Conservation (phyloP, 2,329 filamentous ascomycete genomes). For the Pezicula radicicola region DNA sequence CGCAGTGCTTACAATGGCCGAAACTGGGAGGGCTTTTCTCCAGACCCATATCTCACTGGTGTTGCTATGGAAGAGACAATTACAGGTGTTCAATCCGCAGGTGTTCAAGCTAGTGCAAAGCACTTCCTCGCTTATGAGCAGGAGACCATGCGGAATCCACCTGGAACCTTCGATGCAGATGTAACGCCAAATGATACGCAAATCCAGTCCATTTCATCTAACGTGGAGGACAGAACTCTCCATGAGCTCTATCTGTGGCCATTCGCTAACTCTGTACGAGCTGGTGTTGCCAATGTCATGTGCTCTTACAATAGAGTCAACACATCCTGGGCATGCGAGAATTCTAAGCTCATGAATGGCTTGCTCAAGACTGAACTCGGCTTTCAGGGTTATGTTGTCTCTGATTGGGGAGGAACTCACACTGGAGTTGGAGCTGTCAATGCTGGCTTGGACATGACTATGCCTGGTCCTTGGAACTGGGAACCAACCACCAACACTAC, state of each 20-base stretch:
- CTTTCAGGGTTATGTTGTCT: constrained; percentile 42
- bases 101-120: constrained; percentile 63
- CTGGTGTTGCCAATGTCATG: constrained; percentile 76
- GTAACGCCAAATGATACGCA: constrained; percentile 23
- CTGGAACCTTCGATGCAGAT: constrained; percentile 29
- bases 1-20: constrained; percentile 62
- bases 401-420: constrained; percentile 39
- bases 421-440: constrained; percentile 35
- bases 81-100: constrained; percentile 65
- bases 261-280: constrained; percentile 57
- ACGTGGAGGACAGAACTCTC: constrained; percentile 71
- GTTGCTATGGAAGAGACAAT: constrained; percentile 6
- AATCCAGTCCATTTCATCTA: constrained; percentile 10
- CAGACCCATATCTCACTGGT: constrained; percentile 21
- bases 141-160: constrained; percentile 37
- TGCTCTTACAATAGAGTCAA: constrained; percentile 67
- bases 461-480: constrained; percentile 30
- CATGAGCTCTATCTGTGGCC: constrained; percentile 82
- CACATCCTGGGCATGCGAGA: constrained; percentile 45
- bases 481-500: not conserved
- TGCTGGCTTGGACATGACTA: constrained; percentile 42
- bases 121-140: constrained; percentile 74
- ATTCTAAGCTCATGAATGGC: constrained; percentile 39
- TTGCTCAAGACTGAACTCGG: constrained; percentile 48
- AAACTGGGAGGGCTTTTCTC: constrained; percentile 57